A percentile compares a stretch with the other conserved stretches of the same genome.
These are phyloP conservation scores for Trichophyton verrucosum DNA, from an alignment of 2,329 filamentous ascomycete genomes.

Conservation along the genomic window DNA sequence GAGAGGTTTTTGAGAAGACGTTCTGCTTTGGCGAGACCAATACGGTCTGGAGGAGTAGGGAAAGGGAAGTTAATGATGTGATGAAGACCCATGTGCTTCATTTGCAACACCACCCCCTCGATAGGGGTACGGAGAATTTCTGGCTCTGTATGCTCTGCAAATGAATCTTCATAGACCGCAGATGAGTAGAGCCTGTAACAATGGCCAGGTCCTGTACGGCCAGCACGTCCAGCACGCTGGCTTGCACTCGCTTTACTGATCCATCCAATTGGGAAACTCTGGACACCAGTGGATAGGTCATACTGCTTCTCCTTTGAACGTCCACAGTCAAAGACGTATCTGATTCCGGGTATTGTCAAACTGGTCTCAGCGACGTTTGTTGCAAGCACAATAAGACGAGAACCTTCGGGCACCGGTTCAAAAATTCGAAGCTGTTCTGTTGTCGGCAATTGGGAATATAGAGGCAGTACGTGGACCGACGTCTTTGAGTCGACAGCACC, in stretches of 20 bases:
- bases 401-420: conserved; percentile 67
- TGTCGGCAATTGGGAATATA: conserved; percentile 86
- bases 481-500: conserved; percentile 48
- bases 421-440: conserved; percentile 87
- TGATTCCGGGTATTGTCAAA: conserved; percentile 87
- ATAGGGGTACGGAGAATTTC: conserved; percentile 86
- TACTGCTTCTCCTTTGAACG: conserved; percentile 86
- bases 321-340: conserved; percentile 92
- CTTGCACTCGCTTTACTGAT: conserved; percentile 94
- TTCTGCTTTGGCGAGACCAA: conserved; percentile 70
- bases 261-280: conserved; percentile 91
- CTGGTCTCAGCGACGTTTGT: conserved; percentile 97
- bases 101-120: conserved; percentile 80
- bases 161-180: conserved; percentile 78
- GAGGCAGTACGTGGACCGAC: conserved; percentile 73
- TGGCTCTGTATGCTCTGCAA: conserved; percentile 71
- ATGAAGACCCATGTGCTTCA: conserved; percentile 88
- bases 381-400: conserved; percentile 74
- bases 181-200: conserved; percentile 93
- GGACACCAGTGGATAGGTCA: conserved; percentile 76
- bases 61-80: conserved; percentile 92
- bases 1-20: conserved; percentile 75
- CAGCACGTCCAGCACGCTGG: conserved; percentile 84
- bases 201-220: conserved; percentile 88
- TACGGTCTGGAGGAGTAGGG: conserved; percentile 71